Evolutionary conservation across 495 filamentous ascomycete species (phyloP).

Genomic region (Penicillium verhagenii): DNA sequence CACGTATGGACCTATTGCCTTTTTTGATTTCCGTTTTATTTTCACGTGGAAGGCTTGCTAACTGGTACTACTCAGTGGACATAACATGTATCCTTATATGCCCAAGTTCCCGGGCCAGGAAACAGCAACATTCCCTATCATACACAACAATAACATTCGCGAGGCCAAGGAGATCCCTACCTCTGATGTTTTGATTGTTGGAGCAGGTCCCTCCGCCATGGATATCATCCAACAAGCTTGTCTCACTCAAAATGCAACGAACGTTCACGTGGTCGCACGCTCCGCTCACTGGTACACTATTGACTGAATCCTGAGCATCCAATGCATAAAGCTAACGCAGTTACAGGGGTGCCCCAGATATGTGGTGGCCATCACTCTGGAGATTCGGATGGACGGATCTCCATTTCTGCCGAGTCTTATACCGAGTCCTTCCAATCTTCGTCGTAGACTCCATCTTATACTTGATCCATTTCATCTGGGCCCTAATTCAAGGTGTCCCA

Average conservation of each 20-base stretch:
- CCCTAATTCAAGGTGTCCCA: conserved; percentile 3
- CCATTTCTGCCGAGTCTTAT: conserved; percentile 3
- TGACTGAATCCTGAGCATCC: not conserved
- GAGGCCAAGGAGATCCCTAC: conserved; percentile 3
- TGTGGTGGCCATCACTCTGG: conserved; percentile 11
- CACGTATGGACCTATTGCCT: conserved; percentile 7
- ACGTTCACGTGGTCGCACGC: conserved; percentile 6
- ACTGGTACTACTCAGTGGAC: not conserved
- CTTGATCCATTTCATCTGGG: conserved; percentile 6
- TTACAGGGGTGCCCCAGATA: conserved; percentile 4
- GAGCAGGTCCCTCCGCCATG: conserved; percentile 6
- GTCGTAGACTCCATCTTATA: conserved; percentile 6
- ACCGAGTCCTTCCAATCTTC: conserved; percentile 2
- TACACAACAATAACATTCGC: conserved; percentile 8
- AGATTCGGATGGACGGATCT: conserved; percentile 6
- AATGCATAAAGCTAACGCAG: not conserved
- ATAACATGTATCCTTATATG: conserved; percentile 8
- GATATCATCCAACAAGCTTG: conserved; percentile 9
- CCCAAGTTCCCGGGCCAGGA: conserved; percentile 7
- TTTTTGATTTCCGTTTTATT: not conserved
- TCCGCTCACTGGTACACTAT: conserved; percentile 6
- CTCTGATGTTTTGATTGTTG: conserved; percentile 5
- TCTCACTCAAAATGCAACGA: not conserved
- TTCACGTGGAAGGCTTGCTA: not conserved
- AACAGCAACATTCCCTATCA: conserved; percentile 8